Percentiles rank a stretch among this genome's conserved stretches.
These are phyloP conservation scores for Chernovozyma sophiae-reginae DNA, from an alignment of 1,139 yeast species.

Conservation along the genomic window DNA sequence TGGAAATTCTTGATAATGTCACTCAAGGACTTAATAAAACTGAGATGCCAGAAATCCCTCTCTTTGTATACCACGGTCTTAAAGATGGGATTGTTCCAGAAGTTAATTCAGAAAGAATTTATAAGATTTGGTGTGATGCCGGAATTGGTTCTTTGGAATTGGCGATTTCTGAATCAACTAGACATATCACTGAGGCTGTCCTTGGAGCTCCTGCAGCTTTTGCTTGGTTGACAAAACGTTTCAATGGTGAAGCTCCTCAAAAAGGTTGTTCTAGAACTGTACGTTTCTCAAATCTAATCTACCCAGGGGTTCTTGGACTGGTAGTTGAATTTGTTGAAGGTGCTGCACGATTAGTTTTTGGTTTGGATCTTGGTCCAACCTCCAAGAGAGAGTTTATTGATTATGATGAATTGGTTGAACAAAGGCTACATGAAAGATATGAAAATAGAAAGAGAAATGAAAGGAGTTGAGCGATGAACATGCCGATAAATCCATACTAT, in stretches of 20 bases:
- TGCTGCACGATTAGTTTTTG: constrained; percentile 2
- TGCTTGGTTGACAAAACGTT: constrained; percentile 20
- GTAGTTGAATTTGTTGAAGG: constrained; percentile 1
- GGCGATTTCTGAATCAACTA: constrained; percentile 20
- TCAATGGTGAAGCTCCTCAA: constrained; percentile 17
- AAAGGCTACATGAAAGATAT: background rate
- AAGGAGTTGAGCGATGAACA: too few relatives aligned
- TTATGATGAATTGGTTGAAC: constrained; percentile 6
- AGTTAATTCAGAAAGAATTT: constrained; percentile 19
- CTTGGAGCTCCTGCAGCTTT: constrained; percentile 30
- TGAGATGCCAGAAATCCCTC: constrained; percentile 26
- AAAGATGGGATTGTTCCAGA: constrained; percentile 27
- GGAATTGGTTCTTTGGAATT: constrained; percentile 30
- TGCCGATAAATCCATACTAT: too few relatives aligned
- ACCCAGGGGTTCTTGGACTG: constrained; percentile 3
- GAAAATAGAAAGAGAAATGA: too few relatives aligned
- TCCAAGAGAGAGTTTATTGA: constrained; percentile 2
- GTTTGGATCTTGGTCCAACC: constrained; percentile 4
- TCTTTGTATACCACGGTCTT: constrained; percentile 31
- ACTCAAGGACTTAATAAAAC: constrained; percentile 15
- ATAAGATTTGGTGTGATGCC: constrained; percentile 28
- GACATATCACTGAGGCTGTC: constrained; percentile 23
- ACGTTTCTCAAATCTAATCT: constrained; percentile 3
- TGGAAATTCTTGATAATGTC: constrained; percentile 1
- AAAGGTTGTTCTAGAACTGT: constrained; percentile 19